Evolutionary conservation across 1,139 yeast genomes (phyloP), one percentile per base, ranked within the genome.

Genomic region (Debaryomyces singareniensis): DNA sequence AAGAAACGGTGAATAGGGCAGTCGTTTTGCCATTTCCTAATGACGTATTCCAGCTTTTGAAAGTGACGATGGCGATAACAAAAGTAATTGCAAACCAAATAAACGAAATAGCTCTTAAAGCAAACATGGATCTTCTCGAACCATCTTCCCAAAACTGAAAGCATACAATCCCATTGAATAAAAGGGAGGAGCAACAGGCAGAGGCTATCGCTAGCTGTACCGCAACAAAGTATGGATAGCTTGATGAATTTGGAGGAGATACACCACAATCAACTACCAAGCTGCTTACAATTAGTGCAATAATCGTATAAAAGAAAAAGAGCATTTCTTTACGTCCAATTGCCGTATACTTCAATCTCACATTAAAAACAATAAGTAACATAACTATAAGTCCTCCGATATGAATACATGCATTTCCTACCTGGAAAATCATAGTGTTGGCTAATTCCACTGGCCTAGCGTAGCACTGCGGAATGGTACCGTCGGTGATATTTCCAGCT

Each of bases 111-210:
- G 64, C 34, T 39, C 86, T 61, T 30, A 83, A 57, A 3, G 66
- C 51, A 58, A 76, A 60, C 66, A 84, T 68, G 2, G 95, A 77
- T 37, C 52, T 62, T 20, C 57, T 51, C 2, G 95, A 79, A 5
- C 96, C 96, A 53, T 91, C 97, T 56, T 87, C 96, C 93, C 95
- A 89, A 31, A 86, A 60, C 52, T 87, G 93, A 55, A 85, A 86
- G 25, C 91, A 87, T 16, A 87, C 55, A 5, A 91, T 49, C 5
- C 96, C 96, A 42, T 82, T 80, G 35, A 75, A 65, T 48, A 84
- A 58, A 35, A 89, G 56, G 28, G 82, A 58, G 61, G 79, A 67
- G 47, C 93, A 82, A 21, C 78, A 68, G 0, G 86, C 79, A 13
- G 87, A 75, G 0, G 82, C 71, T 13, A 83, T 44, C 0, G 93